Evolutionary conservation across 768 basidiomycete genomes (phyloP).

Genomic region (Trametes gibbosa): DNA sequence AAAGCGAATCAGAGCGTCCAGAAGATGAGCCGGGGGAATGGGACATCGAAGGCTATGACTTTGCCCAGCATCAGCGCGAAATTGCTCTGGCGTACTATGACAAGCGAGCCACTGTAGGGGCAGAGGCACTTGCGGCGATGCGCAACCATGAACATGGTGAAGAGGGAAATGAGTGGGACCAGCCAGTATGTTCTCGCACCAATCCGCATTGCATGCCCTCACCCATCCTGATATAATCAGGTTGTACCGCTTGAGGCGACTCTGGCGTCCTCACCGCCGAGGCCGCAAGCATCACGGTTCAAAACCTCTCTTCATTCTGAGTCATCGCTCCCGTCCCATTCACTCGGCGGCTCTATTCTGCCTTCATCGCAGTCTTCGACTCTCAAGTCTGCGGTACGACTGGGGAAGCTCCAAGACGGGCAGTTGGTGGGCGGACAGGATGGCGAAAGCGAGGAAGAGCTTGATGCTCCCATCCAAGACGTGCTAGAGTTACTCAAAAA

Average conservation of each 20-base stretch:
- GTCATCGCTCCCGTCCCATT: slow-evolving; percentile 27
- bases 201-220: not conserved
- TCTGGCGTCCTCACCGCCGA: slow-evolving; percentile 38
- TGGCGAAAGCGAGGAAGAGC: slow-evolving; percentile 30
- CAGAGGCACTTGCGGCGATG: slow-evolving; percentile 52
- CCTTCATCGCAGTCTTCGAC: slow-evolving; percentile 27
- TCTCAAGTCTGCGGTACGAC: slow-evolving; percentile 28
- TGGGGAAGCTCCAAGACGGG: slow-evolving; percentile 30
- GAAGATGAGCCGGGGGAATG: slow-evolving; percentile 41
- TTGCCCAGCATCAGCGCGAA: slow-evolving; percentile 69
- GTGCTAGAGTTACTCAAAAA: slow-evolving; percentile 28
- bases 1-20: slow-evolving; percentile 27
- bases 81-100: slow-evolving; percentile 68
- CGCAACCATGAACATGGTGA: slow-evolving; percentile 42
- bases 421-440: slow-evolving; percentile 30
- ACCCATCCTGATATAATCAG: slow-evolving; percentile 29
- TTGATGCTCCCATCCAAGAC: slow-evolving; percentile 23
- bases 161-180: slow-evolving; percentile 41
- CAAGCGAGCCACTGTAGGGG: slow-evolving; percentile 56
- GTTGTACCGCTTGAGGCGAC: slow-evolving; percentile 43
- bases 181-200: slow-evolving; percentile 35
- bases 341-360: slow-evolving; percentile 30
- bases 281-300: slow-evolving; percentile 60
- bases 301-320: slow-evolving; percentile 45
- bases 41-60: slow-evolving; percentile 58